Conservation (phyloP, 345 rosid species). For the Pelargonium nanum region DNA sequence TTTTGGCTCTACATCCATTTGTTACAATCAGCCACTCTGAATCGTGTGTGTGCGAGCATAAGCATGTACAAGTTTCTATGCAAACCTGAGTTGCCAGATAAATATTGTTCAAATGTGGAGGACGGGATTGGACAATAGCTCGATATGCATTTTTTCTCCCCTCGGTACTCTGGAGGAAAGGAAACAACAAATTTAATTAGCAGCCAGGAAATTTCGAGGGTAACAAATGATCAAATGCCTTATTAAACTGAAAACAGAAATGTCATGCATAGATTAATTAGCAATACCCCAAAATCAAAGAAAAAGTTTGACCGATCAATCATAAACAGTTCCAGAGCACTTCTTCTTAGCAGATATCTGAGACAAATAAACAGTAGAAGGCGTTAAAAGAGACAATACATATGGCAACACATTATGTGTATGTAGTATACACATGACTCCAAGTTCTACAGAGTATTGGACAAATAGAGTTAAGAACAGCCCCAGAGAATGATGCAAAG, state of each 20-base stretch:
- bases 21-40: background rate
- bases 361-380: background rate
- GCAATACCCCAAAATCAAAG: constrained; percentile 90
- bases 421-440: background rate
- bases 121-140: constrained; percentile 80
- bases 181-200: constrained; percentile 4
- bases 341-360: constrained; percentile 93
- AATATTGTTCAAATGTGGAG: constrained; percentile 84
- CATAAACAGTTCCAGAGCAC: constrained; percentile 95
- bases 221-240: constrained; percentile 3
- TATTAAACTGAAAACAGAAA: background rate
- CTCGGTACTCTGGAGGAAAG: constrained; percentile 53
- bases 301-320: constrained; percentile 92
- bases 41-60: background rate
- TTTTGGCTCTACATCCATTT: background rate
- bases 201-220: background rate
- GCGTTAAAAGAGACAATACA: too few relatives aligned
- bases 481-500: background rate
- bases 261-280: too few relatives aligned
- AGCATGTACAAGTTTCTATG: background rate
- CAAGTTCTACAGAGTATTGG: background rate
- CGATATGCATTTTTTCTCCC: constrained; percentile 87
- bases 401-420: too few relatives aligned
- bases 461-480: background rate
- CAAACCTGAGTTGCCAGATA: constrained; percentile 97